A percentile compares a stretch with the other conserved stretches of the same genome.
Conservation (phyloP, 2,329 filamentous ascomycete species). For the Raffaelea albimanens region DNA sequence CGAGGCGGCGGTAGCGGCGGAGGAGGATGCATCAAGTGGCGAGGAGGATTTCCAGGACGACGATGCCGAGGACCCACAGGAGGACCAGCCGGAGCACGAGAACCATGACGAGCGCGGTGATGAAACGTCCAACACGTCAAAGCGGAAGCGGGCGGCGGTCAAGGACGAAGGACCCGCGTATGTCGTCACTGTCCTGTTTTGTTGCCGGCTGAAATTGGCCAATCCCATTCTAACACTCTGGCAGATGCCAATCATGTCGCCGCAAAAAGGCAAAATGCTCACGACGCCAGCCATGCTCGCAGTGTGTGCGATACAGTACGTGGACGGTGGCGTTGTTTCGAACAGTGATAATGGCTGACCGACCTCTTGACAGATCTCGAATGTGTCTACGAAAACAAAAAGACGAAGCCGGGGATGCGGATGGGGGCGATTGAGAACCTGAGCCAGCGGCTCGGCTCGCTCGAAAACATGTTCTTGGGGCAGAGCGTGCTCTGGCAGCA, state of each 20-base stretch:
- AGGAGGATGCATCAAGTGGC: too few species aligned
- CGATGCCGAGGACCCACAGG: too few species aligned
- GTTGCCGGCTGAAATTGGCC: too few species aligned
- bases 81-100: too few species aligned
- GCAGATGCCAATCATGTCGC: slow-evolving; percentile 29
- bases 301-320: slow-evolving; percentile 25
- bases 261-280: slow-evolving; percentile 35
- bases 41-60: too few species aligned
- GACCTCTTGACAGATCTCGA: slow-evolving; percentile 14
- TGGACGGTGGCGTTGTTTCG: background rate
- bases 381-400: slow-evolving; percentile 24
- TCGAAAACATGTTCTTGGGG: slow-evolving; percentile 29
- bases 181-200: too few species aligned
- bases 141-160: too few species aligned
- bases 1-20: too few species aligned
- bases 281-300: slow-evolving; percentile 30
- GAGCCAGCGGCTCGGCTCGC: slow-evolving; percentile 21
- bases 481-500: slow-evolving; percentile 27
- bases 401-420: slow-evolving; percentile 23
- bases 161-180: too few species aligned
- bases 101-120: too few species aligned
- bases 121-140: too few species aligned
- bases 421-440: slow-evolving; percentile 25
- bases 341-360: background rate
- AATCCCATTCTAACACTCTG: too few species aligned